A percentile compares a stretch with the other conserved stretches of the same genome.
Conservation (phyloP, 345 rosid species). For the Firmiana major region DNA sequence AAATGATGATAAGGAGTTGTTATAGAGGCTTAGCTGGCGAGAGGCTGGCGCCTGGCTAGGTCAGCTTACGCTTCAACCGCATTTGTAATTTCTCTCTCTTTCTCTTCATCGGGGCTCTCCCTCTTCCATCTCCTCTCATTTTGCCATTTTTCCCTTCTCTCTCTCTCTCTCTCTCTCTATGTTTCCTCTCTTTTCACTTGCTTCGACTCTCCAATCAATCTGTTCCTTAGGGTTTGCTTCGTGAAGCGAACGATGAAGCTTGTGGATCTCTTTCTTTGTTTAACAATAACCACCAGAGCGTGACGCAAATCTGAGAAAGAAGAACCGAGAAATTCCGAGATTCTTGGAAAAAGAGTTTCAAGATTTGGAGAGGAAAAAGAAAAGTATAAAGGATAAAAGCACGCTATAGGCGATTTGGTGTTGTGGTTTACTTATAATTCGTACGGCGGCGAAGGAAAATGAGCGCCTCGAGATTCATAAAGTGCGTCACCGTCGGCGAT, state of each 20-base stretch:
- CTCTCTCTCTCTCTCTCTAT: not conserved
- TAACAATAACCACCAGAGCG: not conserved
- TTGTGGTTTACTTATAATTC: not conserved
- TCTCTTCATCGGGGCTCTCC: not conserved
- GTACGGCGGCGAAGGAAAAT: slow-evolving; percentile 28
- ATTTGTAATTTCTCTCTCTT: slow-evolving; percentile 5
- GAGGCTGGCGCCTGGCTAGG: slow-evolving; percentile 35
- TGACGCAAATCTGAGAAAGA: slow-evolving; percentile 15
- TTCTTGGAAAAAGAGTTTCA: not conserved
- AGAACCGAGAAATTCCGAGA: not conserved
- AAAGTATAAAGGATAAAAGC: not conserved
- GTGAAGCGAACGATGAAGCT: not conserved
- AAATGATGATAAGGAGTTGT: slow-evolving; percentile 14
- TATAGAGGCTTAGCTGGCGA: slow-evolving; percentile 32
- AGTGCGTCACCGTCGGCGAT: slow-evolving; percentile 98
- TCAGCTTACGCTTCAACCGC: slow-evolving; percentile 25
- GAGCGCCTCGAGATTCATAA: slow-evolving; percentile 93
- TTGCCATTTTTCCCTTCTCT: not conserved
- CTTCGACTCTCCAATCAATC: not conserved
- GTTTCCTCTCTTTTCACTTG: not conserved
- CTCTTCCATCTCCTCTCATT: not conserved
- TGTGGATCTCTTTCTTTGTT: not conserved
- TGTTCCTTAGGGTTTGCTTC: not conserved
- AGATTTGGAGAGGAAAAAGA: not conserved
- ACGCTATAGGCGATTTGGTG: not conserved